phyloP scores from a whole-genome alignment of 2,329 filamentous ascomycete genomes.

The Plenodomus lindquistii region DNA sequence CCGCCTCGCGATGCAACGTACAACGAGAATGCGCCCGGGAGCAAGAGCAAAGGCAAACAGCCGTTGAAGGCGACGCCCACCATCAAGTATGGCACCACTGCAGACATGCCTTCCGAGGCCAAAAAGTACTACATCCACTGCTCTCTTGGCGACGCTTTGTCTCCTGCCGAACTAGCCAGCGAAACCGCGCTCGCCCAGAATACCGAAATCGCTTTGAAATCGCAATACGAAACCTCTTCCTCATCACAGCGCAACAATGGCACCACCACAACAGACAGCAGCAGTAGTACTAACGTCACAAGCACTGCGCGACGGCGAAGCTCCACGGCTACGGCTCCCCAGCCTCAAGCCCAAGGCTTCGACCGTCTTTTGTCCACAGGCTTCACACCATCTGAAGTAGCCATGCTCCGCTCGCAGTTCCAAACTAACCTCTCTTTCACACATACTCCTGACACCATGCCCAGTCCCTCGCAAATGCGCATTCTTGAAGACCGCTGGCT shows the following conservation, averaged over 20 bases:
- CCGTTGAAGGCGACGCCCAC: constrained; percentile 55
- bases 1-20: constrained; percentile 38
- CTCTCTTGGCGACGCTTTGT: constrained; percentile 79
- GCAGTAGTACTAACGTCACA: neutral
- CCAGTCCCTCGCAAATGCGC: constrained; percentile 73
- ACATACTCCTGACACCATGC: constrained; percentile 88
- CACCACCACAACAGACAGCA: constrained; percentile 11
- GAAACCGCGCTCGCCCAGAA: constrained; percentile 59
- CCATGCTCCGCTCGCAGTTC: constrained; percentile 85
- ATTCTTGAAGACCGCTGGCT: constrained; percentile 89
- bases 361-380: constrained; percentile 81
- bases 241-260: constrained; percentile 19
- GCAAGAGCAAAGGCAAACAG: constrained; percentile 69
- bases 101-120: constrained; percentile 24
- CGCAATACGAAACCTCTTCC: constrained; percentile 25
- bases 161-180: constrained; percentile 67
- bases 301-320: constrained; percentile 19
- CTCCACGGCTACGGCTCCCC: constrained; percentile 52
- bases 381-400: constrained; percentile 81
- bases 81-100: constrained; percentile 19
- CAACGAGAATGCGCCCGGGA: constrained; percentile 16
- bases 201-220: constrained; percentile 45
- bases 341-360: constrained; percentile 82
- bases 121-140: constrained; percentile 86
- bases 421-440: constrained; percentile 79